Evolutionary conservation across 805 yeast species (phyloP).

Genomic region (Saturnispora serradocipensis): DNA sequence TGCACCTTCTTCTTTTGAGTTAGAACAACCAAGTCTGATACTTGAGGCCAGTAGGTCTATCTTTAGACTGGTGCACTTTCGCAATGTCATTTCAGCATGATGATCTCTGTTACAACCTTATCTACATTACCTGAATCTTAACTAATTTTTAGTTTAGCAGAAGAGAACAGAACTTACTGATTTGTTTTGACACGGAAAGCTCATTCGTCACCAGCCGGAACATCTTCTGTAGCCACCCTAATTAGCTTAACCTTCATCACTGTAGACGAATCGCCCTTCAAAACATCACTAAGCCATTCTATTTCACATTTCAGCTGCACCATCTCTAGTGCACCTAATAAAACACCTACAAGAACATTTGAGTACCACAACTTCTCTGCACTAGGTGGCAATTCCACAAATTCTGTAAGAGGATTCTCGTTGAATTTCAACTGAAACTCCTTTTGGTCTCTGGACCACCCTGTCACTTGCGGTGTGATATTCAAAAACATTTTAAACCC

Average conservation of each 20-base stretch:
- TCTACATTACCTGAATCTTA: constrained; percentile 30
- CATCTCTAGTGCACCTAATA: constrained; percentile 90
- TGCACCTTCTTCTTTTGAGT: background rate
- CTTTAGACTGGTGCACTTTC: background rate
- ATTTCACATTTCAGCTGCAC: constrained; percentile 89
- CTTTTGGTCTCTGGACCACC: constrained; percentile 71
- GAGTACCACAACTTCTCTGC: constrained; percentile 80
- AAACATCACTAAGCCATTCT: constrained; percentile 64
- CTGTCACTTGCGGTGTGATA: constrained; percentile 55
- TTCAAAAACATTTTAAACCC: constrained; percentile 89
- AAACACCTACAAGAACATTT: constrained; percentile 79
- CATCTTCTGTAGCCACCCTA: constrained; percentile 78
- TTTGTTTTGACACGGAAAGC: background rate
- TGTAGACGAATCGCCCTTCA: constrained; percentile 76
- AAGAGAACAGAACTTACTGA: constrained; percentile 9
- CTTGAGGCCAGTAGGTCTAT: background rate
- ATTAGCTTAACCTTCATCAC: constrained; percentile 68
- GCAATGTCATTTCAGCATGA: constrained; percentile 14
- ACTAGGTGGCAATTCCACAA: constrained; percentile 87
- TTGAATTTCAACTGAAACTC: constrained; percentile 62
- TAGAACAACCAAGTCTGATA: background rate
- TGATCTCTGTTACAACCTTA: constrained; percentile 25
- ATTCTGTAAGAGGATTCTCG: constrained; percentile 90
- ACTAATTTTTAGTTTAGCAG: constrained; percentile 1
- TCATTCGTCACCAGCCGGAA: constrained; percentile 90